Evolutionary conservation across 2,329 filamentous ascomycete species (phyloP).

Genomic region (Herpotrichia juniperi): DNA sequence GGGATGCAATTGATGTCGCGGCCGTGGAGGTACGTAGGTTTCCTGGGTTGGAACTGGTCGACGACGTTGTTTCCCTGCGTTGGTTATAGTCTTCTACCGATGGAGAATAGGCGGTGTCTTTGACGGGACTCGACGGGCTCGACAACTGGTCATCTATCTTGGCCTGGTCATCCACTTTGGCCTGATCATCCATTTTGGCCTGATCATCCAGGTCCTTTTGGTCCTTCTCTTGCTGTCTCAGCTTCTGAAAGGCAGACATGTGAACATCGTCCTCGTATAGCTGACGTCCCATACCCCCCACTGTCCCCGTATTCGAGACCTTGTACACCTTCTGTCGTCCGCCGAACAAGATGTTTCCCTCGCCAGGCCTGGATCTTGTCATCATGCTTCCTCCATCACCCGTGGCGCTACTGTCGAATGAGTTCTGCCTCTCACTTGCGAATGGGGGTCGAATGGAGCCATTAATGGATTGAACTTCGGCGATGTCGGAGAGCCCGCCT

Average conservation of each 20-base stretch:
- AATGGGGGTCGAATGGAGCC: constrained; percentile 62
- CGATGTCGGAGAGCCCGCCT: constrained; percentile 77
- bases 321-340: constrained; percentile 96
- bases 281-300: constrained; percentile 58
- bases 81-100: constrained; percentile 69
- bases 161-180: constrained; percentile 33
- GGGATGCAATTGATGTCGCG: constrained; percentile 86
- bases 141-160: constrained; percentile 45
- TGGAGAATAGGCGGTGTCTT: constrained; percentile 55
- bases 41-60: constrained; percentile 75
- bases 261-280: constrained; percentile 89
- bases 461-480: constrained; percentile 81
- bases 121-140: constrained; percentile 55
- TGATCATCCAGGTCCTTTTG: constrained; percentile 25
- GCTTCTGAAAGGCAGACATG: constrained; percentile 81
- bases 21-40: constrained; percentile 78
- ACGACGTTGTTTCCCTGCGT: constrained; percentile 83
- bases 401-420: constrained; percentile 65
- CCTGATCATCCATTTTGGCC: constrained; percentile 56
- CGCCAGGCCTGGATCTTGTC: constrained; percentile 78
- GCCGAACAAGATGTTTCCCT: constrained; percentile 93
- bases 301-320: constrained; percentile 62
- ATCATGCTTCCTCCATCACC: constrained; percentile 84
- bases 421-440: constrained; percentile 66
- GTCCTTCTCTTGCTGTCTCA: constrained; percentile 64